A percentile compares a stretch with the other conserved stretches of the same genome.
Evolutionary conservation across 305 asterid genomes (phyloP).

Genomic region (Solanum hybrid): DNA sequence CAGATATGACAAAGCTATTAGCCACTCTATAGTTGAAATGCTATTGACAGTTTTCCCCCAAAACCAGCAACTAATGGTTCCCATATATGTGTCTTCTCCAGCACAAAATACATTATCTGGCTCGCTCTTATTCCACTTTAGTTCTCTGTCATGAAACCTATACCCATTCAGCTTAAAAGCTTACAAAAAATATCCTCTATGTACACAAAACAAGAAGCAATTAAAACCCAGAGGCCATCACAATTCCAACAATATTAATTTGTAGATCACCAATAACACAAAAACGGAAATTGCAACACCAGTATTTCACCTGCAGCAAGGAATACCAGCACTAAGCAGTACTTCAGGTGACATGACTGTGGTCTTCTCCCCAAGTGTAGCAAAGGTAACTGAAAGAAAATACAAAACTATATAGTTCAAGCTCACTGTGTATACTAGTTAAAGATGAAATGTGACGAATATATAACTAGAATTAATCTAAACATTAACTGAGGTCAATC

Average conservation of each 20-base stretch:
- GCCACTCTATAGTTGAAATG: not conserved
- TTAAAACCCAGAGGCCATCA: not conserved
- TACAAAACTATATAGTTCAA: conserved; percentile 16
- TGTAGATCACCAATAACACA: conserved; percentile 4
- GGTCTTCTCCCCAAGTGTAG: conserved; percentile 97
- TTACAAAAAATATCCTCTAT: not conserved
- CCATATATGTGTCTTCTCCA: not conserved
- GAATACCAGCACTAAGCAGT: conserved; percentile 86
- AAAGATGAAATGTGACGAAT: not conserved
- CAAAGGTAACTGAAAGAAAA: conserved; percentile 78
- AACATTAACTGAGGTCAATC: not conserved
- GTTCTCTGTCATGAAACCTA: not conserved
- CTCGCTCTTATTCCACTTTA: not conserved
- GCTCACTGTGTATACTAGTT: not conserved
- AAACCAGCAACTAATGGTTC: not conserved
- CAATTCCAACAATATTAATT: not conserved
- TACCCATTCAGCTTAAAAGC: not conserved
- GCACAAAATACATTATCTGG: not conserved
- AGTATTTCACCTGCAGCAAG: conserved; percentile 94
- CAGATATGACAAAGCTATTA: not conserved
- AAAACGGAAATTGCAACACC: conserved; percentile 1
- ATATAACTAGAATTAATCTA: not conserved
- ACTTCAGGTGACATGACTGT: conserved; percentile 99
- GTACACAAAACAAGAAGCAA: not conserved
- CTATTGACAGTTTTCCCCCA: not conserved